A percentile compares a stretch with the other conserved stretches of the same genome.
These are phyloP conservation scores for Backusella liffmaniae DNA, from an alignment of 192 early-diverging fungal genomes.

Conservation along the genomic window DNA sequence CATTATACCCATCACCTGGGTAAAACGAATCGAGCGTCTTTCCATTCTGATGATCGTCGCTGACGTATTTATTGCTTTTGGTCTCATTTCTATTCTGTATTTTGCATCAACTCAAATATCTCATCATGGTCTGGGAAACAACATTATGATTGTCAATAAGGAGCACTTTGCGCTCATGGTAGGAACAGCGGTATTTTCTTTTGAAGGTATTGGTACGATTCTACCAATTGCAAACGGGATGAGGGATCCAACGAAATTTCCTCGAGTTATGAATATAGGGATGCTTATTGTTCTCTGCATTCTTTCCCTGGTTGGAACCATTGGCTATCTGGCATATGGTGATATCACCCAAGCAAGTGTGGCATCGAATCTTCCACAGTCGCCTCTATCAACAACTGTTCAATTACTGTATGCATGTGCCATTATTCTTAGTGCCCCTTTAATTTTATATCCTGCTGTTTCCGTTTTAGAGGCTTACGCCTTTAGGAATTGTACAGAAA, in stretches of 20 bases:
- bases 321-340: constrained; percentile 79
- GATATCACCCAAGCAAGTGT: constrained; percentile 74
- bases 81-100: constrained; percentile 61
- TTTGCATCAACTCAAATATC: constrained; percentile 50
- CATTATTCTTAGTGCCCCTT: constrained; percentile 68
- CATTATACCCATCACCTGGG: constrained; percentile 67
- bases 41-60: constrained; percentile 62
- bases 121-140: constrained; percentile 46
- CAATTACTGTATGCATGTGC: constrained; percentile 82
- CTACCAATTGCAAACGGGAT: constrained; percentile 69
- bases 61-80: constrained; percentile 73
- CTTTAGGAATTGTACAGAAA: constrained; percentile 47
- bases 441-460: constrained; percentile 75
- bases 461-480: constrained; percentile 70
- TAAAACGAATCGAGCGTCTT: constrained; percentile 55
- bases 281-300: constrained; percentile 62
- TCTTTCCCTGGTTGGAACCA: constrained; percentile 69
- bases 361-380: constrained; percentile 71
- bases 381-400: constrained; percentile 49
- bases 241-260: constrained; percentile 81
- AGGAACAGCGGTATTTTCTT: constrained; percentile 60
- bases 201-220: constrained; percentile 43
- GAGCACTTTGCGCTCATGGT: constrained; percentile 66
- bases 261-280: constrained; percentile 60
- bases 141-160: constrained; percentile 57